Base-by-base conservation (phyloP, 2,329 filamentous ascomycete species). In the Alternaria sp. region DNA sequence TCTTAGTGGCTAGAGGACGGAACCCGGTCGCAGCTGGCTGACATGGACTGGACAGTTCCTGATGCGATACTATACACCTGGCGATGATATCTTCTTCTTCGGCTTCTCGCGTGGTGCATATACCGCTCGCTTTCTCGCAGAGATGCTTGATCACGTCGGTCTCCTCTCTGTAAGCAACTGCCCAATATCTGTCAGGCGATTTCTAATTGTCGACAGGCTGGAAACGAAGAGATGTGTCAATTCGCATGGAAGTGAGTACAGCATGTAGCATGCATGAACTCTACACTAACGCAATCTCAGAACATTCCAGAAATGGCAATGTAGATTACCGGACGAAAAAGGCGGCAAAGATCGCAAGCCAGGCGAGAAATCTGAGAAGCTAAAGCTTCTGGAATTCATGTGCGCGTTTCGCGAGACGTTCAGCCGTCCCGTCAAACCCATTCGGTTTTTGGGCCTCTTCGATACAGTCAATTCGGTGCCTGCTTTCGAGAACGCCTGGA, bases 101-200 rank as follows among this genome's bases (percentile, higher is more conserved):
- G 83, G 83, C 4, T 85, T 85, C 72, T 84, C 82, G 0, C 74
- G 83, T 61, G 84, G 83, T 13, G 81, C 83, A 6, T 86, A 86
- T 56, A 86, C 84, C 1, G 84, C 84, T 15, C 79, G 84, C 5
- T 86, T 85, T 57, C 74, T 86, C 5, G 91, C 92, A 0, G 92
- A 96, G 74, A 95, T 95, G 92, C 85, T 96, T 7, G 92, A 96
- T 72, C 90, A 92, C 69, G 89, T 96, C 58, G 93, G 93, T 1
- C 83, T 96, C 0, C 83, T 96, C 13, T 90, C 90, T 12, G 75
- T 76, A 64, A 70, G 71, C 60, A 32, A 10, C 13, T 9, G 47
- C 12, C 9, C 28, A 32, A 19, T 17, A 10, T 15, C 2, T 36
- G 12, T 57, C 13, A 30, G 36, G 11, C 30, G 25, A 28, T n/a